Evolutionary conservation across 306 rosid genomes (phyloP), one percentile per base, ranked within the genome.

Genomic region (Citrullus mucosospermus): DNA sequence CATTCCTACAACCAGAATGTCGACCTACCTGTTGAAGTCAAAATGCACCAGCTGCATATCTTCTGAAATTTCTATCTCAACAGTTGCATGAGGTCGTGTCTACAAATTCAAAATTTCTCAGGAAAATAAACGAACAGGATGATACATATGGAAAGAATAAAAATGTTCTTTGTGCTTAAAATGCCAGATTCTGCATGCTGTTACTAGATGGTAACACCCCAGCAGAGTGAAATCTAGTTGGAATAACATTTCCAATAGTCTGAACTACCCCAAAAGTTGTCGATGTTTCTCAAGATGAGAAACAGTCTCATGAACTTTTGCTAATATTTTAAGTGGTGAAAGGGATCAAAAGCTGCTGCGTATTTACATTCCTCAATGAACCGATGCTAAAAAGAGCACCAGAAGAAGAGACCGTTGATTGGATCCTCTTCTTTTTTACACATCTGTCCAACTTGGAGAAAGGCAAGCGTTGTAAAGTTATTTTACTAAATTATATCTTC

Each of bases 51-150:
- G 89, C 85, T 94, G 97, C 98, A 89, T 95, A 83, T 95, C 98
- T 88, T 95, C 98, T 77, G 98, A 95, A 83, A 92, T 95, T 89
- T 95, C 97, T 83, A 95, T 97, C 88, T 95, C 98, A 51, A 95
- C 97, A 75, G 97, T 95, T 68, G 98, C 98, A 89, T 95, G 97
- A 41, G 98, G 97, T 16, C 97, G 91, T 68, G 98, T 95, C 98
- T 95, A 59, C 78, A 60, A 60, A 17, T 72, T 72, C 60, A 72
- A 51, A 28, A 72, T 72, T 71, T 43, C 2, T 17, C 30, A 69
- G 28, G 75, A 75, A 48, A n/a, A 20, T 53, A 75, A 22, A 75
- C 20, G 4, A 46, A 25, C 9, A 13, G 11, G 9, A 11, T 10
- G 58, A 43, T 11, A 25, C 22, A 34, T 32, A 32, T 36, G 22